These are phyloP conservation scores for Fusarium avenaceum DNA, from an alignment of 2,329 filamentous ascomycete species.

Conservation along the genomic window DNA sequence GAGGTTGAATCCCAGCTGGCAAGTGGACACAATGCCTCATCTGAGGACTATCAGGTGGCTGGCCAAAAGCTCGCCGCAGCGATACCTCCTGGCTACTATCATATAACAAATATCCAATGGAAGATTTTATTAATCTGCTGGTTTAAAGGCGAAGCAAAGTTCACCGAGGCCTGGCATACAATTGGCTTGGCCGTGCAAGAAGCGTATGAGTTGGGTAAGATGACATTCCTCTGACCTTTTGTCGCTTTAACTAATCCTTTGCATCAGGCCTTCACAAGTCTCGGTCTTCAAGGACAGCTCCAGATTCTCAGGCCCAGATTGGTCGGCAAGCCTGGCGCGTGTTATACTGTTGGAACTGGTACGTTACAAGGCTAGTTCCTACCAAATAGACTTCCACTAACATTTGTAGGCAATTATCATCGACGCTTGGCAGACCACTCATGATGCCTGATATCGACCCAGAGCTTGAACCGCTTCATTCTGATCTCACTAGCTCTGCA, in stretches of 20 bases:
- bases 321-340: slow-evolving; percentile 21
- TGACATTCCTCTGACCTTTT: too few species aligned
- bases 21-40: neutral
- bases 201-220: slow-evolving; percentile 16
- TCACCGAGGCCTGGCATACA: slow-evolving; percentile 22
- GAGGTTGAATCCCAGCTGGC: neutral
- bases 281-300: neutral
- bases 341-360: slow-evolving; percentile 22
- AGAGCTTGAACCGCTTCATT: neutral
- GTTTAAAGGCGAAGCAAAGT: slow-evolving; percentile 17
- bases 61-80: neutral
- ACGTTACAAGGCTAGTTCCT: fast-evolving
- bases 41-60: slow-evolving; percentile 2
- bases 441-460: slow-evolving; percentile 23
- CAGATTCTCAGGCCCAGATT: neutral
- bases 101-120: slow-evolving; percentile 19
- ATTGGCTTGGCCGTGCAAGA: slow-evolving; percentile 17
- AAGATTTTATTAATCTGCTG: slow-evolving; percentile 21
- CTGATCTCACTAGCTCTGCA: fast-evolving
- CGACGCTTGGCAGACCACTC: neutral
- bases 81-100: slow-evolving; percentile 1
- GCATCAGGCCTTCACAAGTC: neutral
- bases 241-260: neutral
- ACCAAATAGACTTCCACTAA: neutral
- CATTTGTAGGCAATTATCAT: neutral